Conservation (phyloP, 495 filamentous ascomycete species). For the Penicillium crystallinum region DNA sequence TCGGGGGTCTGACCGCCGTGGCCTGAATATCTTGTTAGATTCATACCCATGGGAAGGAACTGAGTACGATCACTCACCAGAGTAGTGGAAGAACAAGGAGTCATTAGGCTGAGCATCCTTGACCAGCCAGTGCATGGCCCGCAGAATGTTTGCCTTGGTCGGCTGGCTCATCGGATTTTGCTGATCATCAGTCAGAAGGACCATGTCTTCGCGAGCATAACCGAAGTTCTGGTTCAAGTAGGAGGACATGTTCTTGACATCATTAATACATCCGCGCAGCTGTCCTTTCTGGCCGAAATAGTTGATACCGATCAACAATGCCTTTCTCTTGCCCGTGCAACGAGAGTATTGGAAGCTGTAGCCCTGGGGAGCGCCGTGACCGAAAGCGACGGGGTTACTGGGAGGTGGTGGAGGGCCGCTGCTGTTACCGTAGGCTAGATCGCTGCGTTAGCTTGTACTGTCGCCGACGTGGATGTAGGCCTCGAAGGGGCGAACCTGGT, state of each 20-base stretch:
- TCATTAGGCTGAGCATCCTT: conserved; percentile 93
- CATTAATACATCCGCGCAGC: conserved; percentile 93
- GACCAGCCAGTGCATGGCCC: conserved; percentile 98
- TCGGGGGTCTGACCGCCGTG: conserved; percentile 98
- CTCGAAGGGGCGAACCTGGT: conserved; percentile 26
- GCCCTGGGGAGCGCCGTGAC: conserved; percentile 67
- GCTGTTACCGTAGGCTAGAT: conserved; percentile 27
- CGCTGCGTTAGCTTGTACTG: not conserved
- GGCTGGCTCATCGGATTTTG: conserved; percentile 96
- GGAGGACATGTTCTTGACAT: conserved; percentile 94
- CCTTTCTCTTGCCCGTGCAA: conserved; percentile 87
- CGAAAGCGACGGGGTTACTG: conserved; percentile 54
- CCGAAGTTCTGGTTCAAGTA: conserved; percentile 89
- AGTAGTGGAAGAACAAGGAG: conserved; percentile 98
- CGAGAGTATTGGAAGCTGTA: conserved; percentile 89
- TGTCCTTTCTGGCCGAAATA: conserved; percentile 93
- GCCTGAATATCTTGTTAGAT: conserved; percentile 45
- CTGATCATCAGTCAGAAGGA: conserved; percentile 94
- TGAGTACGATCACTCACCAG: conserved; percentile 53
- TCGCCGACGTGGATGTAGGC: not conserved
- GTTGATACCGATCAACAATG: conserved; percentile 93
- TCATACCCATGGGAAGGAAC: not conserved
- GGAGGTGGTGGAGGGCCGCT: conserved; percentile 41
- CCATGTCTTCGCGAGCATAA: conserved; percentile 97
- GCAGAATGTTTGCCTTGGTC: conserved; percentile 90